Conservation (phyloP, 192 early-diverging fungal genomes). For the Diversispora eburnea region DNA sequence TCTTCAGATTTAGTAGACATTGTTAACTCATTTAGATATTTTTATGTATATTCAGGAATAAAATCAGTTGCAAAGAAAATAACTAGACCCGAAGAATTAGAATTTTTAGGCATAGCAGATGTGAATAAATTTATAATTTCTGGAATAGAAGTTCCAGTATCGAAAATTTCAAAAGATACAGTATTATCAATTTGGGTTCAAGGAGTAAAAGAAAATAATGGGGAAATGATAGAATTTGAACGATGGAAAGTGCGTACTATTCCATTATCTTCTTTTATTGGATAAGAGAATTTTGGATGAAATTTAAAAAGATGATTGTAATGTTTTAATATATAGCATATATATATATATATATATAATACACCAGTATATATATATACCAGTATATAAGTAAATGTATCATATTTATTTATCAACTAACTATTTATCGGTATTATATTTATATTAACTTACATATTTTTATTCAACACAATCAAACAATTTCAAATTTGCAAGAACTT, state of each 20-base stretch:
- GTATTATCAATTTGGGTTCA: conserved; percentile 14
- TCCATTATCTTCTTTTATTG: background rate
- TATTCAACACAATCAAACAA: too few species aligned
- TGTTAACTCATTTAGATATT: conserved; percentile 8
- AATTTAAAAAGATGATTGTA: too few species aligned
- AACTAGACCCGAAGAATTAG: background rate
- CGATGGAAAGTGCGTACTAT: background rate
- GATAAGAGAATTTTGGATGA: background rate
- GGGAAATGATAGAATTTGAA: background rate
- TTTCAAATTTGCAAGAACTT: too few species aligned
- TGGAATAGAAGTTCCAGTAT: background rate
- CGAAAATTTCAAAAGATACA: background rate
- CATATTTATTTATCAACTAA: too few species aligned
- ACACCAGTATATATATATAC: too few species aligned
- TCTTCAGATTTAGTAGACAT: background rate
- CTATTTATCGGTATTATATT: too few species aligned
- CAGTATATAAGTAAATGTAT: too few species aligned
- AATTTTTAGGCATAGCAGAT: conserved; percentile 21
- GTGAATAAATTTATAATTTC: background rate
- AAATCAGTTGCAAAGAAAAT: background rate
- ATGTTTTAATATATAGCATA: too few species aligned
- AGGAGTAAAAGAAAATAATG: conserved; percentile 6
- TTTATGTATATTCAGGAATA: conserved; percentile 1
- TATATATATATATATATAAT: too few species aligned
- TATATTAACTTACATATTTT: too few species aligned